Evolutionary conservation across 192 early-diverging fungal species (phyloP), one percentile per base, ranked within the genome.

Genomic region (Entomortierella lignicola): DNA sequence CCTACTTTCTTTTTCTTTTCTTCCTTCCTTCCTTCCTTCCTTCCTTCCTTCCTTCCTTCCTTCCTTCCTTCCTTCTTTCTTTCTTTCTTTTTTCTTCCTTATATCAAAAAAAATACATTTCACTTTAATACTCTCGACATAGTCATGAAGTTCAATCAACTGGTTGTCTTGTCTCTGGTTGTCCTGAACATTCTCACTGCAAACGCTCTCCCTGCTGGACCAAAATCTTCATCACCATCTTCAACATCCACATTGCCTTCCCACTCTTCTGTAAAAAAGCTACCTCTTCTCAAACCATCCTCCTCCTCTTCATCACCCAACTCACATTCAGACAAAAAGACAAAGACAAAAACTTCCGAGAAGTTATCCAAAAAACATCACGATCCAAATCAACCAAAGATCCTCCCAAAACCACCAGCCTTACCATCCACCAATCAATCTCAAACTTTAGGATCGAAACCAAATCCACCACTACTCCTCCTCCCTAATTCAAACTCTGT

Each of bases 401-500:
- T 10, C 34, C 34, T 37, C 10, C 34, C 34, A 10, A 4, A 37
- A 37, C 5, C 34, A 10, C 34, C 4, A 37, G 34, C 34, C 4
- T 37, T 10, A 37, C 34, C 34, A 37, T 37, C 34, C 10, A 37
- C 34, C 4, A 37, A 37, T 7, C 34, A 37, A 37, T 10, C 10
- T 37, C 34, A 37, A 37, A 7, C 34, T 10, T 37, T 10, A 37
- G 10, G 4, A 37, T 37, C 17, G 11, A 51, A 44, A 52, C 8
- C 21, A 43, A 54, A 55, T 2, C 53, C 41, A 12, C 72, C 72
- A 8, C 32, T 77, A 17, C 60, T 77, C 12, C 66, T 77, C 25
- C 42, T 77, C 7, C 72, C 72, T 2, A 54, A 62, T 29, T 44
- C 72, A 8, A 60, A 62, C 26, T 62, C 72, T 5, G 53, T 77